Evolutionary conservation across 2,329 filamentous ascomycete genomes (phyloP), one percentile per base, ranked within the genome.

Genomic region (Aureobasidium melanogenum): DNA sequence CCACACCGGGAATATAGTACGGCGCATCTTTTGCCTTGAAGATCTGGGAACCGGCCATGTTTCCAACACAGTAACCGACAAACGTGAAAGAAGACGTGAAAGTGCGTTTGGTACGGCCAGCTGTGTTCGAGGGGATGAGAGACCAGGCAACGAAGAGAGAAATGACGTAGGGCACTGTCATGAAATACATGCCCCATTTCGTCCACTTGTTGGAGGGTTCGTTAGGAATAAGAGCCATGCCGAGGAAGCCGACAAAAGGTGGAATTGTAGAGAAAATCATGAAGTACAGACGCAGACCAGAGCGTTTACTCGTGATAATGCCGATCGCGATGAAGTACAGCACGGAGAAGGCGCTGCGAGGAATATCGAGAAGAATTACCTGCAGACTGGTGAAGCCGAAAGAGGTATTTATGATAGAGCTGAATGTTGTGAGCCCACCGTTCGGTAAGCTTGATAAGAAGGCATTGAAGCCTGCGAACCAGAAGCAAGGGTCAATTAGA

Each of bases 41-140:
- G 55, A 80, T 78, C 65, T 79, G 76, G 8, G 74, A 75, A 5
- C 77, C 77, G 2, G 72, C 71, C 73, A 79, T 79, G 65, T 79
- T 80, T 2, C 77, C 78, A 2, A 77, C 75, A 58, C 77, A 79
- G 65, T 79, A 80, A 10, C 69, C 76, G 7, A 77, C 70, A 57
- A 80, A 78, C 0, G 77, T 76, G 41, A 77, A 74, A 3, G 76
- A 76, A 17, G 72, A 76, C 14, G 75, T 76, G 43, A 79, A 67
- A 3, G 77, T 78, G 28, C 77, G 75, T 65, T 80, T 80, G 0
- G 78, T 80, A 8, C 76, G 71, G 8, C 78, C 77, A 5, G 76
- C 76, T 4, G 77, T 71, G 65, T 80, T 80, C 36, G 75, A 77
- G 0, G 77, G 76, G 51, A 79, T 70, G 15, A 73, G 39, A 5